phyloP scores from a whole-genome alignment of 306 rosid genomes.

The Glycine tomentella region DNA sequence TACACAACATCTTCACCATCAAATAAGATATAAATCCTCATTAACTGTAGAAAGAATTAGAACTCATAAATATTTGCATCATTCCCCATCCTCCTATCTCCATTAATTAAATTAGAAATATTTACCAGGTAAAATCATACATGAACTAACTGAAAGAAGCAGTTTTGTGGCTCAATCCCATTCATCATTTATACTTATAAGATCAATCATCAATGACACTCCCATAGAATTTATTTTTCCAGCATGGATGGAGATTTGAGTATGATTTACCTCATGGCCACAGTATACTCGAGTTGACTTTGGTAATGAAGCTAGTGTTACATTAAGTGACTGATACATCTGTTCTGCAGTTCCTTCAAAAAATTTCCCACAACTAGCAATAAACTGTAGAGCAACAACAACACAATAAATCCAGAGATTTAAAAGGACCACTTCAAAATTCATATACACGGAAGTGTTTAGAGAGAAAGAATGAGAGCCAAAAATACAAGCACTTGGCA shows the following conservation, averaged over 20 bases:
- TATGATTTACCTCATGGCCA: constrained; percentile 83
- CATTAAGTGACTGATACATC: constrained; percentile 86
- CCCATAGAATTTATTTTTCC: not conserved
- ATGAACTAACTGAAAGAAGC: not conserved
- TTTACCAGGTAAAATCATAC: not conserved
- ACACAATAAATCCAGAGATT: constrained; percentile 37
- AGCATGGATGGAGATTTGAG: constrained; percentile 3
- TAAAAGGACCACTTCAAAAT: constrained; percentile 25
- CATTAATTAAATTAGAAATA: not conserved
- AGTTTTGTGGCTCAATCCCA: constrained; percentile 16
- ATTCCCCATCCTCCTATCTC: not conserved
- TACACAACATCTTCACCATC: not conserved
- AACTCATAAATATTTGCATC: constrained; percentile 1
- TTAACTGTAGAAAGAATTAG: not conserved
- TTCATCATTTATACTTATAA: constrained; percentile 23
- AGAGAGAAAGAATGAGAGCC: constrained; percentile 10
- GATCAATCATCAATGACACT: constrained; percentile 23
- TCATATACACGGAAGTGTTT: constrained; percentile 8
- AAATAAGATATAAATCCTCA: not conserved
- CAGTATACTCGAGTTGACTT: constrained; percentile 83
- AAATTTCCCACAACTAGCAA: constrained; percentile 90
- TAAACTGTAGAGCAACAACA: constrained; percentile 59
- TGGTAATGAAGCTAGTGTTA: constrained; percentile 81
- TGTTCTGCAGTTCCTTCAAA: constrained; percentile 97
- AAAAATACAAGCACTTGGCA: constrained; percentile 26